Conservation (phyloP, 2,329 filamentous ascomycete genomes). For the Neurospora sp. region DNA sequence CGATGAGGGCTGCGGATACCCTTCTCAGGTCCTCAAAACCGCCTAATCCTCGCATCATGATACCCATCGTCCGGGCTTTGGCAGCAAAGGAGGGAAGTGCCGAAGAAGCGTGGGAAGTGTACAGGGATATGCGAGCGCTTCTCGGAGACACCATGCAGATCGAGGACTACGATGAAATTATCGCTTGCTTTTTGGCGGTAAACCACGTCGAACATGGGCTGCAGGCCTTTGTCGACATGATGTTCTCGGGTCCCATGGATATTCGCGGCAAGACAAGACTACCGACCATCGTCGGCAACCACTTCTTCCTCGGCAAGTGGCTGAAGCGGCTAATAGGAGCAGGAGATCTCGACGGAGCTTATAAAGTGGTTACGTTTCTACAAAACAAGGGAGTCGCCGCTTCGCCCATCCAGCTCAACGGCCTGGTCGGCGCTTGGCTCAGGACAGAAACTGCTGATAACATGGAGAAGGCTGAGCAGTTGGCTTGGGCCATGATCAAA, state of each 20-base stretch:
- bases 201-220: conserved; percentile 58
- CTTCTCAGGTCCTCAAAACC: conserved; percentile 36
- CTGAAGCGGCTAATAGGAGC: conserved; percentile 71
- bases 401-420: conserved; percentile 69
- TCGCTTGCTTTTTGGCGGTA: conserved; percentile 58
- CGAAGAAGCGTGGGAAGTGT: conserved; percentile 56
- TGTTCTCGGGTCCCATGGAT: conserved; percentile 51
- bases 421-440: conserved; percentile 69
- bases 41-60: conserved; percentile 44
- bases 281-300: conserved; percentile 49
- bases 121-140: conserved; percentile 51
- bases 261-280: conserved; percentile 32
- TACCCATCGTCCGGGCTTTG: conserved; percentile 62
- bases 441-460: conserved; percentile 47
- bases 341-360: conserved; percentile 59
- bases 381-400: conserved; percentile 56
- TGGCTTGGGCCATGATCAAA: conserved; percentile 71
- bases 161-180: conserved; percentile 66
- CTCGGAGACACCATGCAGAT: conserved; percentile 54
- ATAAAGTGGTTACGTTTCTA: conserved; percentile 67
- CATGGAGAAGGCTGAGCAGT: conserved; percentile 51
- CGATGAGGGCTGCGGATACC: conserved; percentile 43
- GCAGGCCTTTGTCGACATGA: conserved; percentile 81
- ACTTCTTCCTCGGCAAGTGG: conserved; percentile 83
- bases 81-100: conserved; percentile 39